These are phyloP conservation scores for Mycena vulgaris DNA, from an alignment of 768 basidiomycete species.

Conservation along the genomic window DNA sequence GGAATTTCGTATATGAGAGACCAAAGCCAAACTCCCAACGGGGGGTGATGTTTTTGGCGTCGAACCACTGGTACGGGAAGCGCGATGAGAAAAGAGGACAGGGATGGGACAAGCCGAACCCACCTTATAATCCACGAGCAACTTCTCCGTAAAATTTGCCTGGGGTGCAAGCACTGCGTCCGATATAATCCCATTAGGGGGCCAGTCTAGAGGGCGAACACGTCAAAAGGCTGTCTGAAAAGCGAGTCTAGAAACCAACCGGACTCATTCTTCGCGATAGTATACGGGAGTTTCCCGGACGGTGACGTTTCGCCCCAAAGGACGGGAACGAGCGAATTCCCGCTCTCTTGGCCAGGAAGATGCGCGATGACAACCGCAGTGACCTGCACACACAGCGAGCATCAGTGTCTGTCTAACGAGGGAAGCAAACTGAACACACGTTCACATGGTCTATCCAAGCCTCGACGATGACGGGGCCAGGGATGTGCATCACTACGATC, in stretches of 20 bases:
- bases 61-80: constrained; percentile 15
- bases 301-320: constrained; percentile 27
- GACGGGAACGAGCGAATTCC: constrained; percentile 24
- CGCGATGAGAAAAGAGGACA: neutral
- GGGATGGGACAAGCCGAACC: neutral
- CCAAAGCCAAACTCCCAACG: constrained; percentile 29
- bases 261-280: constrained; percentile 21
- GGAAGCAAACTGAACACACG: neutral
- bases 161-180: constrained; percentile 18
- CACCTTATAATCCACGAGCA: constrained; percentile 27
- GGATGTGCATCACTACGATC: constrained; percentile 24
- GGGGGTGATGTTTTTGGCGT: constrained; percentile 30
- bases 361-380: constrained; percentile 29
- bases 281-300: constrained; percentile 29
- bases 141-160: constrained; percentile 27
- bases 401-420: neutral
- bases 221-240: neutral
- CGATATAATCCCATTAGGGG: constrained; percentile 15
- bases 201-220: constrained; percentile 8
- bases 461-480: constrained; percentile 26
- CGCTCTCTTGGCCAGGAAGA: constrained; percentile 28
- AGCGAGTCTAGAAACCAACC: constrained; percentile 5
- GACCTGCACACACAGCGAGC: neutral
- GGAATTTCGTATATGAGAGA: constrained; percentile 23
- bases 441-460: constrained; percentile 26